Evolutionary conservation across 2,329 filamentous ascomycete genomes (phyloP), one percentile per base, ranked within the genome.

Genomic region (Nemania abortiva): DNA sequence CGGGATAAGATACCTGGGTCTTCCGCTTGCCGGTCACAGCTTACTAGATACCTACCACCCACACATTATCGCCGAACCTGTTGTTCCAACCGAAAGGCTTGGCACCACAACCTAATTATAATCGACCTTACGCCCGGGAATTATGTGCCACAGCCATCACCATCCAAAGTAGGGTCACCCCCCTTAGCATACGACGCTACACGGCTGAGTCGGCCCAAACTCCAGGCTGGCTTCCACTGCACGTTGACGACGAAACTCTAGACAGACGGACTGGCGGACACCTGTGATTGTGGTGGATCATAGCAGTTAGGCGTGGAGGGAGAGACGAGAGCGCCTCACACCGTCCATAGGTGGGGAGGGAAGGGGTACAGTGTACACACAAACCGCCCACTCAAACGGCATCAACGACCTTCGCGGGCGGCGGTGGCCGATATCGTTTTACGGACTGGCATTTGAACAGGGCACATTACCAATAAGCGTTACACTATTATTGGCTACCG

Each of bases 101-200:
- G 53, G 55, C 37, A 29, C 50, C 45, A 45, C 53, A 27, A 52
- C 49, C n/a, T 31, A 22, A 37, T 64, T 58, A 27, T 39, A 29
- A 27, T 34, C 42, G 15, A 54, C 49, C 49, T 60, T 24, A 13
- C 15, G 6, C 37, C 31, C 27, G n/a, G 53, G 45, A 66, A 67
- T 61, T 70, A 71, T 68, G 64, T 59, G 52, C 61, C 52, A 59
- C 67, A 39, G 42, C 39, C 49, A 56, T 50, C 49, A 18, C 42
- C 66, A 61, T 37, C 39, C 53, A 34, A 53, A 62, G 57, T 68
- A 67, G 61, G 59, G 64, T 27, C 42, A 50, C 37, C 24, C 60
- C 52, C 18, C 29, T 22, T 55, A 63, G 34, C 49, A 65, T 59
- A 55, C 49, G 50, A 56, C 29, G 24, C 54, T 37, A 58, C 42